Evolutionary conservation across 805 yeast species (phyloP).

Genomic region (Teunomyces atbi): DNA sequence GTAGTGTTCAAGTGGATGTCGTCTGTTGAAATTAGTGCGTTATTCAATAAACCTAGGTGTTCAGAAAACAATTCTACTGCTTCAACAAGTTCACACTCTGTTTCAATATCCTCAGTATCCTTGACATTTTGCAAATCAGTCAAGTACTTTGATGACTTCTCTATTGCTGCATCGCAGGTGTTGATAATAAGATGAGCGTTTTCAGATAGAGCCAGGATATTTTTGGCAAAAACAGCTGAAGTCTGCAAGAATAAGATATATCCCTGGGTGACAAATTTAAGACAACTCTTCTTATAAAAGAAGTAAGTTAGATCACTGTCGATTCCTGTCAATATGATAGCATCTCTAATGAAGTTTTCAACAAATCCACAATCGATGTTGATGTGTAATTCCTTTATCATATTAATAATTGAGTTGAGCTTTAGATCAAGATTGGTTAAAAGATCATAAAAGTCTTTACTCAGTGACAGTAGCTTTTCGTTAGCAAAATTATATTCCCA

Average conservation of each 20-base stretch:
- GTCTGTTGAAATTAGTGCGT: not conserved
- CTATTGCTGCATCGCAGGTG: not conserved
- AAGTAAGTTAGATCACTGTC: no score
- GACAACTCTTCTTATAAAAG: not conserved
- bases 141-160: not conserved
- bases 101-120: not conserved
- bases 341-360: not conserved
- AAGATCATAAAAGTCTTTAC: not conserved
- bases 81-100: not conserved
- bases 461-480: not conserved
- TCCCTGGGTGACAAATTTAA: not conserved
- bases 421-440: not conserved
- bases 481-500: slow-evolving; percentile 12
- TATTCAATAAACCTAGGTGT: not conserved
- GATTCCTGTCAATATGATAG: not conserved
- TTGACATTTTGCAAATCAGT: not conserved
- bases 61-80: not conserved
- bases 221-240: not conserved
- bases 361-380: slow-evolving; percentile 1
- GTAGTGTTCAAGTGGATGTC: no score
- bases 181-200: not conserved
- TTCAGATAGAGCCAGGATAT: not conserved
- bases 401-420: not conserved
- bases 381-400: slow-evolving; percentile 1
- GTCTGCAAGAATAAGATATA: not conserved